These are phyloP conservation scores for Secale cereale DNA, from an alignment of 176 grass and related monocot species.

Conservation along the genomic window DNA sequence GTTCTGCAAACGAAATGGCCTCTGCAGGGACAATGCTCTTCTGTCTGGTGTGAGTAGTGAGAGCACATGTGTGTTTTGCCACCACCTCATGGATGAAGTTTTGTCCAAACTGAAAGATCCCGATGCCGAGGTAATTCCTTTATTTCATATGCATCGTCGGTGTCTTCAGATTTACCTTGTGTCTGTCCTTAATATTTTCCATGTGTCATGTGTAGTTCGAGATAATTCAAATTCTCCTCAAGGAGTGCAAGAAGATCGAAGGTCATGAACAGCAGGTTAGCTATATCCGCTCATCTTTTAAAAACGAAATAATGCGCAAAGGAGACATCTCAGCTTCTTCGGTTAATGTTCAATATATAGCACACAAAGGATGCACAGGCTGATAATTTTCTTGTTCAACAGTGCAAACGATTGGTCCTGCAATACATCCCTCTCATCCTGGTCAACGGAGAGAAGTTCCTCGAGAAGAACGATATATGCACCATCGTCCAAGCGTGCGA, in stretches of 20 bases:
- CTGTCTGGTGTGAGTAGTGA: conserved; percentile 32
- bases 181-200: neutral
- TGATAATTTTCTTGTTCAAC: neutral
- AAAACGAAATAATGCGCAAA: neutral
- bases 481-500: conserved; percentile 51
- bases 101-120: conserved; percentile 77
- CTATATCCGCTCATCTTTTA: neutral
- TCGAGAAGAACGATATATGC: conserved; percentile 79
- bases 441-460: conserved; percentile 83
- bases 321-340: neutral
- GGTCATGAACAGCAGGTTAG: conserved; percentile 72
- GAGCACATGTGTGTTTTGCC: conserved; percentile 65
- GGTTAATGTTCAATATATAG: neutral
- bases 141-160: neutral
- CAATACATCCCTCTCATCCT: conserved; percentile 81
- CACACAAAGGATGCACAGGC: neutral
- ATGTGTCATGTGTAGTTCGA: conserved; percentile 49
- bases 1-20: conserved; percentile 72
- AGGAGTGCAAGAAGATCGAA: conserved; percentile 83
- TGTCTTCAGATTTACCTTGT: neutral
- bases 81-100: conserved; percentile 51
- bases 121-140: conserved; percentile 65
- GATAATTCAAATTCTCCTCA: conserved; percentile 73
- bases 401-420: conserved; percentile 95
- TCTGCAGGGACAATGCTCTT: conserved; percentile 41